Evolutionary conservation across 75 land plant genomes (phyloP).

Genomic region (Azolla pinnata): DNA sequence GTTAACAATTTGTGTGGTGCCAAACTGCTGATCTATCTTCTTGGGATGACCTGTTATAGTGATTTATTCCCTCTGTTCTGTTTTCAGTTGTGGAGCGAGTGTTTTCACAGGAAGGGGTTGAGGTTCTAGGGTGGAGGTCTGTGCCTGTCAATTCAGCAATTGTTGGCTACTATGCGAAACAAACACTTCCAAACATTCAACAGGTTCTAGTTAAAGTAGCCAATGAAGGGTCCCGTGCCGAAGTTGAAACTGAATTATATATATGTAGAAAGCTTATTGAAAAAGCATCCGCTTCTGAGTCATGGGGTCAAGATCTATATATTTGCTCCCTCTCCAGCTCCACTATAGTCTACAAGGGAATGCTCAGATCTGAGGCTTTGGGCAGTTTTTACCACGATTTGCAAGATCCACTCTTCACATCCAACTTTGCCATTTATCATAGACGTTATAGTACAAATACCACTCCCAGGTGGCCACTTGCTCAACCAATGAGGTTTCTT

Average conservation of each 20-base stretch:
- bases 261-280: constrained; percentile 85
- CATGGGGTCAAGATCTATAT: constrained; percentile 77
- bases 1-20: no score
- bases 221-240: constrained; percentile 63
- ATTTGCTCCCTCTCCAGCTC: constrained; percentile 90
- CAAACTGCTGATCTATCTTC: no score
- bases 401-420: constrained; percentile 52
- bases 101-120: constrained; percentile 74
- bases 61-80: no score
- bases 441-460: constrained; percentile 95
- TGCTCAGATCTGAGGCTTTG: constrained; percentile 83
- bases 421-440: constrained; percentile 93
- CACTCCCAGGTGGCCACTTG: constrained; percentile 97
- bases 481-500: constrained; percentile 95
- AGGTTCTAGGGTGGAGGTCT: constrained; percentile 90
- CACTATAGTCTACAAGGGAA: constrained; percentile 96
- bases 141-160: constrained; percentile 76
- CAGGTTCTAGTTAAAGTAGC: constrained; percentile 81
- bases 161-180: constrained; percentile 80
- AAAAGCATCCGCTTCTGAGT: constrained; percentile 38
- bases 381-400: constrained; percentile 79
- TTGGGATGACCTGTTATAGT: no score
- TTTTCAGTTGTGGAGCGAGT: constrained; percentile 59
- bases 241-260: constrained; percentile 91
- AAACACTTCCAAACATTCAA: constrained; percentile 76